Percentiles rank a stretch among this genome's conserved stretches.
Evolutionary conservation across 1,139 yeast genomes (phyloP).

Genomic region (Magnusiomyces suaveolens): DNA sequence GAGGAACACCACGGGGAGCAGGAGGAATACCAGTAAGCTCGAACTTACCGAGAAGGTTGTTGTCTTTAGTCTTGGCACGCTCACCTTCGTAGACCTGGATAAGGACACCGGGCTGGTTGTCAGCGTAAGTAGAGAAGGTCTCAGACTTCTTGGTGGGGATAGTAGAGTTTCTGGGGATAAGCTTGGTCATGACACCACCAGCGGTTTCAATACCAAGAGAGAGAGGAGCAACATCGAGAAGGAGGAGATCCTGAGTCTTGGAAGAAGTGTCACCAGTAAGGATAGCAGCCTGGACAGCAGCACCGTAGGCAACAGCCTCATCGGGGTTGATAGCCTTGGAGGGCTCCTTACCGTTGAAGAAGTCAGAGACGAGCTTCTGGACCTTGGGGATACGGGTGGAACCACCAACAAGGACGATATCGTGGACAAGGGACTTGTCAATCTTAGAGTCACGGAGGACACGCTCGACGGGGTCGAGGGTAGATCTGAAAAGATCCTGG

Average conservation of each 20-base stretch:
- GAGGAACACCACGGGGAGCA: slow-evolving; percentile 94
- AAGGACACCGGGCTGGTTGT: slow-evolving; percentile 90
- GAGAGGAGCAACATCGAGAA: slow-evolving; percentile 81
- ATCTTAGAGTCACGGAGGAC: slow-evolving; percentile 93
- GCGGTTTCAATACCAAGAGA: slow-evolving; percentile 91
- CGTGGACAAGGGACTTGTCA: slow-evolving; percentile 81
- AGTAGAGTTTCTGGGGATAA: slow-evolving; percentile 85
- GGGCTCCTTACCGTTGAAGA: slow-evolving; percentile 80
- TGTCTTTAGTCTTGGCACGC: slow-evolving; percentile 87
- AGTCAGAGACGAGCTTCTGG: slow-evolving; percentile 94
- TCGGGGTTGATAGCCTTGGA: slow-evolving; percentile 16
- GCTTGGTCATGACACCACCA: slow-evolving; percentile 91
- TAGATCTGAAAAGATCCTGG: slow-evolving; percentile 90
- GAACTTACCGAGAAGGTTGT: slow-evolving; percentile 88
- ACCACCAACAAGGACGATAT: slow-evolving; percentile 98
- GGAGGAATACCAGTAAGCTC: slow-evolving; percentile 90
- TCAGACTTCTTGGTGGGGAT: slow-evolving; percentile 90
- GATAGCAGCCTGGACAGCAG: slow-evolving; percentile 95
- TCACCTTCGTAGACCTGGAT: slow-evolving; percentile 92
- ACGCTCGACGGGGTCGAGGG: slow-evolving; percentile 96
- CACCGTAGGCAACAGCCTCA: slow-evolving; percentile 93
- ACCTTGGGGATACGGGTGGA: slow-evolving; percentile 99
- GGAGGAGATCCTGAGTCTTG: slow-evolving; percentile 72
- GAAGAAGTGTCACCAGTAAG: slow-evolving; percentile 75
- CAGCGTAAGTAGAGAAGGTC: slow-evolving; percentile 86